These are phyloP conservation scores for Citrus inodora DNA, from an alignment of 345 rosid genomes.

Conservation along the genomic window DNA sequence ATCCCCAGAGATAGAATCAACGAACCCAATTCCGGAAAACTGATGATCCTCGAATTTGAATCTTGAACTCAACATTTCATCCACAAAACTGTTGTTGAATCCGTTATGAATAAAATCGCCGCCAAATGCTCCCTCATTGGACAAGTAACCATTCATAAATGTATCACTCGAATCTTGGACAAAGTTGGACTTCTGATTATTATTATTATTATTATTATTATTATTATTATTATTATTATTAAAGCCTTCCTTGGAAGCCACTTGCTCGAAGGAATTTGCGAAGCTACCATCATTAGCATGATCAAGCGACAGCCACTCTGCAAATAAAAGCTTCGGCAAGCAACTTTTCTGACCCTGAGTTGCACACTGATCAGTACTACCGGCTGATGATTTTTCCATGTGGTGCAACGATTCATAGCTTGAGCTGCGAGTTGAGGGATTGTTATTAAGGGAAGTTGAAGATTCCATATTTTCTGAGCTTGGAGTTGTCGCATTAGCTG, in stretches of 20 bases:
- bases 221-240: neutral
- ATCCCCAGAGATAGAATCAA: slow-evolving; percentile 32
- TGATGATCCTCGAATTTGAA: slow-evolving; percentile 46
- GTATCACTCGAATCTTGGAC: slow-evolving; percentile 13
- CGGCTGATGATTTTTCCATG: slow-evolving; percentile 21
- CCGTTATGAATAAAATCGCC: slow-evolving; percentile 25
- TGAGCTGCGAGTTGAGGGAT: slow-evolving; percentile 18
- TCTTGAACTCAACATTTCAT: slow-evolving; percentile 39
- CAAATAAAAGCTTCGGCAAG: slow-evolving; percentile 60
- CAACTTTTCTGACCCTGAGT: slow-evolving; percentile 14
- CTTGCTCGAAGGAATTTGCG: slow-evolving; percentile 11
- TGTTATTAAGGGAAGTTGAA: slow-evolving; percentile 22
- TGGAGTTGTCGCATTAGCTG: slow-evolving; percentile 21
- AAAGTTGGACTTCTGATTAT: slow-evolving; percentile 20
- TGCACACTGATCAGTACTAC: slow-evolving; percentile 11
- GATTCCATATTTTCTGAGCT: slow-evolving; percentile 35
- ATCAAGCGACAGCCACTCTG: slow-evolving; percentile 69
- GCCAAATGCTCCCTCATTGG: slow-evolving; percentile 24
- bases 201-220: neutral
- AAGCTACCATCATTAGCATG: slow-evolving; percentile 18
- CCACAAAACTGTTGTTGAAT: slow-evolving; percentile 23
- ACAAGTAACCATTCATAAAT: slow-evolving; percentile 4
- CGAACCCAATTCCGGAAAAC: slow-evolving; percentile 39
- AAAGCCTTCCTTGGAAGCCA: slow-evolving; percentile 13
- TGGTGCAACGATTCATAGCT: slow-evolving; percentile 19